Evolutionary conservation across 1,139 yeast species (phyloP).

Genomic region (Sugiyamaella grinbergsii): DNA sequence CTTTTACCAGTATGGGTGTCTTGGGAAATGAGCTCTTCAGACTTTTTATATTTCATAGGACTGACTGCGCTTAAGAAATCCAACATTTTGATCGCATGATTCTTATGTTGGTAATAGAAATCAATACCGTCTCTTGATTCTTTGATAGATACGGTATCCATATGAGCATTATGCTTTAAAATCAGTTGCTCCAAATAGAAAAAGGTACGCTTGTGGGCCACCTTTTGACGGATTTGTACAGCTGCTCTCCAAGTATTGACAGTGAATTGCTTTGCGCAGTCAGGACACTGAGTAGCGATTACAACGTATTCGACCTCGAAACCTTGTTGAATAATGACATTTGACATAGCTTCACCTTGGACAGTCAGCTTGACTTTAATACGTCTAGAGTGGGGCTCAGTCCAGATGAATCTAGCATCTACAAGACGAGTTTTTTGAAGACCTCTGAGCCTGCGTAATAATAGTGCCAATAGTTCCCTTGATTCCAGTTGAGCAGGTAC

Average conservation of each 20-base stretch:
- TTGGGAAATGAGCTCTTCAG: conserved; percentile 87
- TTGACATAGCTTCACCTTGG: conserved; percentile 94
- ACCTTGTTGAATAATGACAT: conserved; percentile 90
- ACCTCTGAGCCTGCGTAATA: conserved; percentile 87
- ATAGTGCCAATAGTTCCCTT: conserved; percentile 85
- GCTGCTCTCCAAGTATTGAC: conserved; percentile 98
- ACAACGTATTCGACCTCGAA: conserved; percentile 95
- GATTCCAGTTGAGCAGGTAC: conserved; percentile 87
- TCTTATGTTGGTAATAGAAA: conserved; percentile 84
- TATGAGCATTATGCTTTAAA: conserved; percentile 89
- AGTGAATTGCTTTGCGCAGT: conserved; percentile 95
- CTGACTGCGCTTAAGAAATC: conserved; percentile 86
- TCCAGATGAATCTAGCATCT: conserved; percentile 97
- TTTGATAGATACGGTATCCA: conserved; percentile 89
- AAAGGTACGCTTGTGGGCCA: conserved; percentile 93
- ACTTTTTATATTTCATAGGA: conserved; percentile 81
- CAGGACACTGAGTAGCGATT: conserved; percentile 96
- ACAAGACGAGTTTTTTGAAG: conserved; percentile 82
- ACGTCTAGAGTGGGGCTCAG: conserved; percentile 98
- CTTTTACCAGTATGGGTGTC: conserved; percentile 92
- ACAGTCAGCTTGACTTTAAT: conserved; percentile 87
- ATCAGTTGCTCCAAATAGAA: conserved; percentile 92
- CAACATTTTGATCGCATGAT: conserved; percentile 91
- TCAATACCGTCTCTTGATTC: conserved; percentile 95
- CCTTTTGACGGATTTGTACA: conserved; percentile 97